These are phyloP conservation scores for Eucalyptus paniculata DNA, from an alignment of 345 rosid species.

Conservation along the genomic window DNA sequence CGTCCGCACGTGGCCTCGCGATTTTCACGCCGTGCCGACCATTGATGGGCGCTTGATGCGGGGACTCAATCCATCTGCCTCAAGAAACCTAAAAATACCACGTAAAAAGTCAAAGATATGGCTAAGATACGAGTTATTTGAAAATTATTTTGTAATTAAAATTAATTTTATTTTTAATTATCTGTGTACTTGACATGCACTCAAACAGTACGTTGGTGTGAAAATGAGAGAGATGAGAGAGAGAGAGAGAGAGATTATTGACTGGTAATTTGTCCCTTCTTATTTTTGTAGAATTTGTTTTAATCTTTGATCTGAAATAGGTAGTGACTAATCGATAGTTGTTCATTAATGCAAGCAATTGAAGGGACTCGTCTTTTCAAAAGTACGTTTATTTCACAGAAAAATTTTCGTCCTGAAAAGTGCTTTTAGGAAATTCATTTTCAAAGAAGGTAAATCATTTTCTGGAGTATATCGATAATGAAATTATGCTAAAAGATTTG, in stretches of 20 bases:
- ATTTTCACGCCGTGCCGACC: background rate
- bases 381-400: background rate
- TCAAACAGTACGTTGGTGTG: background rate
- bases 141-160: background rate
- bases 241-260: background rate
- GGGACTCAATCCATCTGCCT: background rate
- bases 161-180: background rate
- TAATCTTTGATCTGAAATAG: background rate
- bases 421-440: background rate
- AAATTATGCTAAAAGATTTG: background rate
- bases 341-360: background rate
- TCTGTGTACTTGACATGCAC: background rate
- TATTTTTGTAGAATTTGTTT: background rate
- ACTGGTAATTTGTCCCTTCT: background rate
- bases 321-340: background rate
- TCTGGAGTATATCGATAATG: accelerated
- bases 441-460: background rate
- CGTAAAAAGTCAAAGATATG: background rate
- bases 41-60: background rate
- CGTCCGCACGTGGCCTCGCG: background rate
- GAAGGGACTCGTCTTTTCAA: background rate
- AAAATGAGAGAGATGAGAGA: background rate
- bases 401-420: background rate
- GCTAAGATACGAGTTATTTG: background rate
- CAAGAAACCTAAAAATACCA: background rate